Evolutionary conservation across 1,284 basidiomycete species (phyloP).

Genomic region (Moesziomyces parantarcticus): DNA sequence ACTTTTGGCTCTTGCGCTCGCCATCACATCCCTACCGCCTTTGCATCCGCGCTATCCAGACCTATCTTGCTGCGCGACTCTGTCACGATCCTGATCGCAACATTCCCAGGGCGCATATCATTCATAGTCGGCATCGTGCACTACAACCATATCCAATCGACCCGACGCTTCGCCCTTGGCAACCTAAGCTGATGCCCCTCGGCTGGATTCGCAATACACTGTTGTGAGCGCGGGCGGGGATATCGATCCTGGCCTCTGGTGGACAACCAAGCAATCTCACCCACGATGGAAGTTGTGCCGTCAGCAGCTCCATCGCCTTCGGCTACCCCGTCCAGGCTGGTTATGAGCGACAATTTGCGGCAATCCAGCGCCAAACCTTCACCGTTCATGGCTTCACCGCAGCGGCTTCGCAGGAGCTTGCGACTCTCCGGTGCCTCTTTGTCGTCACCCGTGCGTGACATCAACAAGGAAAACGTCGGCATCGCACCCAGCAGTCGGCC

Average conservation of each 20-base stretch:
- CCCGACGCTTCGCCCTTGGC: not conserved
- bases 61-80: no score
- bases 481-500: conserved; percentile 2
- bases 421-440: conserved; percentile 24
- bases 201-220: not conserved
- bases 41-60: no score
- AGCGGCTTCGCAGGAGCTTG: conserved; percentile 28
- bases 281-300: conserved; percentile 20
- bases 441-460: conserved; percentile 7
- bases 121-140: not conserved
- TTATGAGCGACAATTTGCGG: not conserved
- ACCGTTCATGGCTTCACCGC: conserved; percentile 9
- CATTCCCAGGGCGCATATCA: no score
- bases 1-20: not conserved
- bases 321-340: conserved; percentile 1
- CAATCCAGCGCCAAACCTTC: conserved; percentile 7
- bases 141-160: not conserved
- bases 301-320: not conserved
- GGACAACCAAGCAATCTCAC: no score
- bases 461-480: conserved; percentile 30
- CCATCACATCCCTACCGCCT: not conserved
- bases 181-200: not conserved
- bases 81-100: no score
- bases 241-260: not conserved
- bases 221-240: not conserved